Conservation (phyloP, 768 basidiomycete species). For the Hemileccinum rubropunctum region DNA sequence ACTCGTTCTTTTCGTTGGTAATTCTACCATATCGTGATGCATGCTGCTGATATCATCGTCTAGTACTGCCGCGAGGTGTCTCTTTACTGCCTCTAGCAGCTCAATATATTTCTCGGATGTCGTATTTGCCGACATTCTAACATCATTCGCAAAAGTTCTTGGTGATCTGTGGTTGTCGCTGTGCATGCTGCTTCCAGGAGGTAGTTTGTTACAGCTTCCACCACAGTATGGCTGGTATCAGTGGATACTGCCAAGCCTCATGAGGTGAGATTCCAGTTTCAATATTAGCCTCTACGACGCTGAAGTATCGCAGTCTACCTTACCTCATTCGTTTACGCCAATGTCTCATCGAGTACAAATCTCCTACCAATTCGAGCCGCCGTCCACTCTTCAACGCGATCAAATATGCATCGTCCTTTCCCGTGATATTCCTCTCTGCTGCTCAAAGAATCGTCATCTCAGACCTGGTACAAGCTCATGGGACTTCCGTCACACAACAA, state of each 20-base stretch:
- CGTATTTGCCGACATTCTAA: conserved; percentile 91
- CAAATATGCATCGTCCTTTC: conserved; percentile 96
- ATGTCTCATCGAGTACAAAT: conserved; percentile 81
- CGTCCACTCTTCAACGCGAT: conserved; percentile 87
- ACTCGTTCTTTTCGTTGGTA: conserved; percentile 75
- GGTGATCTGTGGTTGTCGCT: conserved; percentile 91
- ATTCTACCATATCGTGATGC: not conserved
- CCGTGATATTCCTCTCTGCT: conserved; percentile 92
- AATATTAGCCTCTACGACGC: not conserved
- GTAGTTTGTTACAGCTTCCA: conserved; percentile 67
- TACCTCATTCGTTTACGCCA: conserved; percentile 93
- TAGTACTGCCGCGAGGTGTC: conserved; percentile 74
- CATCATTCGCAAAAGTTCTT: conserved; percentile 94
- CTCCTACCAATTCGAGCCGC: conserved; percentile 57
- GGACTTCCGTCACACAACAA: conserved; percentile 39
- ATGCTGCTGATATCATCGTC: not conserved
- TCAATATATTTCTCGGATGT: conserved; percentile 88
- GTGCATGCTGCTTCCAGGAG: conserved; percentile 83
- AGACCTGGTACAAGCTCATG: conserved; percentile 53
- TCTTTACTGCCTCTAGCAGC: conserved; percentile 56
- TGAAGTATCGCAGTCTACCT: conserved; percentile 54
- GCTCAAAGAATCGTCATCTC: conserved; percentile 72
- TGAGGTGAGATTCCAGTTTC: conserved; percentile 59
- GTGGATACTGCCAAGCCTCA: conserved; percentile 80
- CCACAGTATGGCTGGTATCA: conserved; percentile 58